phyloP scores from a whole-genome alignment of 805 yeast species.

The Teunomyces lycoperdinae region DNA sequence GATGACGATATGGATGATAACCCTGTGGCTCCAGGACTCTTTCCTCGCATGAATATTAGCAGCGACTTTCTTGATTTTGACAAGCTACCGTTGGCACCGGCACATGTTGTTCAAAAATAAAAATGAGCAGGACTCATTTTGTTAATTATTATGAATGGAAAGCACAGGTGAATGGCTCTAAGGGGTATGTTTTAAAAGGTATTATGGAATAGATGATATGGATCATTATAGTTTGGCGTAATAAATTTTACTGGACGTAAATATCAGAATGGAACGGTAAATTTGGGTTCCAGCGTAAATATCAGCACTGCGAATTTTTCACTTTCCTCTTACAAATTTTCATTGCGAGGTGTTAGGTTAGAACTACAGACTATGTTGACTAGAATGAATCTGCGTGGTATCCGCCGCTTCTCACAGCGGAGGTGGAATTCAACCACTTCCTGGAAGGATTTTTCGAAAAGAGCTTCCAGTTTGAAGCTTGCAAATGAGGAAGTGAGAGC shows the following conservation, averaged over 20 bases:
- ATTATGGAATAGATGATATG: neutral
- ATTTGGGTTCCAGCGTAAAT: neutral
- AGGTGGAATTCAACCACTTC: constrained; percentile 12
- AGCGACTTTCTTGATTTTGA: constrained; percentile 21
- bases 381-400: neutral
- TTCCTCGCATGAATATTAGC: constrained; percentile 26
- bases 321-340: neutral
- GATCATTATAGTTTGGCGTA: neutral
- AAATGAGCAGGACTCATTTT: neutral
- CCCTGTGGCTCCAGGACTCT: constrained; percentile 36
- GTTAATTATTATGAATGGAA: too few species aligned
- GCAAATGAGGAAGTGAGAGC: constrained; percentile 16
- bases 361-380: neutral
- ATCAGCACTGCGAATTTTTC: neutral
- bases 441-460: constrained; percentile 33
- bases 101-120: constrained; percentile 15
- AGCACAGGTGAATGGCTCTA: too few species aligned
- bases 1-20: constrained; percentile 14
- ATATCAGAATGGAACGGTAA: neutral
- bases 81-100: constrained; percentile 28
- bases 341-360: neutral
- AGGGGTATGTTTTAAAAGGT: neutral
- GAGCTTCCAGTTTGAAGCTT: constrained; percentile 28
- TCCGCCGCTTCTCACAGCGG: neutral
- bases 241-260: neutral